These are phyloP conservation scores for Chlamydomonas sp. DNA, from an alignment of 139 green algal species.

Conservation along the genomic window DNA sequence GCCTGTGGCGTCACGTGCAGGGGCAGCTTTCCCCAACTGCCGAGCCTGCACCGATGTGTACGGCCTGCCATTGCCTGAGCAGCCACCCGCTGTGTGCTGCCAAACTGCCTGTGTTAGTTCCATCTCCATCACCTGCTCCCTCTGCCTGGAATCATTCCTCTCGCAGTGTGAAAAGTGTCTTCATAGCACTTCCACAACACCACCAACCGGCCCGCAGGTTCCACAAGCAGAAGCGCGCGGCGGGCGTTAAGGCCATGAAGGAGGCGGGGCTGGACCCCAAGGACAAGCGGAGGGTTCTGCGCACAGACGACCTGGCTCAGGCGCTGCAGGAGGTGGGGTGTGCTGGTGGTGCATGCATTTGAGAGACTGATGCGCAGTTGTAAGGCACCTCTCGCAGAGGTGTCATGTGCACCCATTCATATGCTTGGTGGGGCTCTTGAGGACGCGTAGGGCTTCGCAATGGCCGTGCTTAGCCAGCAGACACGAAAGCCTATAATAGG, in stretches of 20 bases:
- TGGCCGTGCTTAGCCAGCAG: neutral
- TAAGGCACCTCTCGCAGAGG: neutral
- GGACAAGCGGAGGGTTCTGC: constrained; percentile 24
- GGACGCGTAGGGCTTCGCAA: neutral
- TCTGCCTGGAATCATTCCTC: no score
- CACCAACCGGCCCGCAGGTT: neutral
- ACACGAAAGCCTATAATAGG: no score
- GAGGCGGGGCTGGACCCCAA: constrained; percentile 32
- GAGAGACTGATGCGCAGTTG: neutral
- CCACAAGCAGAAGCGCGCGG: constrained; percentile 29
- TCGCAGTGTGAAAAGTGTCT: no score
- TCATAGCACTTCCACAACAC: no score
- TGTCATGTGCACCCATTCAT: neutral
- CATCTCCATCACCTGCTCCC: no score
- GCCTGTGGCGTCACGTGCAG: no score
- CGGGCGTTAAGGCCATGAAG: constrained; percentile 32
- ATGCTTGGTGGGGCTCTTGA: neutral
- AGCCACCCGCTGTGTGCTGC: no score
- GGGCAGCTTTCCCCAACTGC: no score
- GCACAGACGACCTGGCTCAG: constrained; percentile 30
- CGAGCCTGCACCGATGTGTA: neutral
- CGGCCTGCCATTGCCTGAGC: no score
- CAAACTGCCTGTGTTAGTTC: no score
- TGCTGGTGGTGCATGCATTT: neutral
- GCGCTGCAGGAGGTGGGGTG: constrained; percentile 25